Evolutionary conservation across 1,139 yeast genomes (phyloP).

Genomic region (Debaryomyces sp.): DNA sequence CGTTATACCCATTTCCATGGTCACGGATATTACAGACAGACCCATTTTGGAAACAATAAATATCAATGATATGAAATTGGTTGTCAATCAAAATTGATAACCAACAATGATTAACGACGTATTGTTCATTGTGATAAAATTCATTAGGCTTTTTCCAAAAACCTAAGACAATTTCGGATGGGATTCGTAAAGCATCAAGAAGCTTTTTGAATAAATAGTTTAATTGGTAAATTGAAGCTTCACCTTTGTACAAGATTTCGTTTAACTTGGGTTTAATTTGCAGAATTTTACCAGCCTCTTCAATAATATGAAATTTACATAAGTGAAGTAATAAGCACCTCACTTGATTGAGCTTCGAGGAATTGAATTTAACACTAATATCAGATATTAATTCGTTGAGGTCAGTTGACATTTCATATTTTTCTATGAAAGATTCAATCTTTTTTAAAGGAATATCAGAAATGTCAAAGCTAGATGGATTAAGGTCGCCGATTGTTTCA

Average conservation of each 20-base stretch:
- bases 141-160: conserved; percentile 79
- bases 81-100: conserved; percentile 72
- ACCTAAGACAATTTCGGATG: conserved; percentile 78
- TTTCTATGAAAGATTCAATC: conserved; percentile 36
- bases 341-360: conserved; percentile 37
- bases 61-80: conserved; percentile 79
- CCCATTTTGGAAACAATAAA: conserved; percentile 39
- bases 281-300: conserved; percentile 40
- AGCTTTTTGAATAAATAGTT: conserved; percentile 76
- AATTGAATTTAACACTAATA: conserved; percentile 42
- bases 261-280: conserved; percentile 44
- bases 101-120: conserved; percentile 86
- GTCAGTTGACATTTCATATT: conserved; percentile 33
- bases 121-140: conserved; percentile 51
- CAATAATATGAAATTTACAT: conserved; percentile 41
- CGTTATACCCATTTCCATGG: conserved; percentile 33
- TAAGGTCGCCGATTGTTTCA: conserved; percentile 35
- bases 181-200: conserved; percentile 69
- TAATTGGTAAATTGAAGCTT: conserved; percentile 67
- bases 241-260: conserved; percentile 41
- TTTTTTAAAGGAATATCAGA: conserved; percentile 23
- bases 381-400: conserved; percentile 51
- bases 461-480: conserved; percentile 21
- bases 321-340: conserved; percentile 45
- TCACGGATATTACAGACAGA: conserved; percentile 38